Base-by-base conservation (phyloP, 1,139 yeast species). In the Protomyces lactucae-debilis region DNA sequence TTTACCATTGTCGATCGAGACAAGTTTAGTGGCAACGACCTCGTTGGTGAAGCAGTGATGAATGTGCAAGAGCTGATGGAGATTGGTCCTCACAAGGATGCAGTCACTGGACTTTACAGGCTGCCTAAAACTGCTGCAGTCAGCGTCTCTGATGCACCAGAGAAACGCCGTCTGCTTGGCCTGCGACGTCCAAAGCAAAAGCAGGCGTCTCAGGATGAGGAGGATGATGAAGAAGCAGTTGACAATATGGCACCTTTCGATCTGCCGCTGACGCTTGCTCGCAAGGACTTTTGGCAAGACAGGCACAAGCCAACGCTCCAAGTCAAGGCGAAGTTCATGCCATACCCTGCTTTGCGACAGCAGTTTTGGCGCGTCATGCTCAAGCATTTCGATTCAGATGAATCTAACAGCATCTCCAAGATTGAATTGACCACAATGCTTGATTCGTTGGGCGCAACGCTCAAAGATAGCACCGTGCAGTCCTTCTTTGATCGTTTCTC, bases 1-100 rank as follows among this genome's bases (percentile, higher is more conserved):
- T 85, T 93, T 70, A 81, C 85, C 35, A 85, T 93, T 1, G 77
- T 90, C 72, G 99, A 93, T 73, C 88, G 86, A 69, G 99, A 93
- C 73, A 82, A 85, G 52, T 82, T 92, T 67, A 85, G 97, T 0
- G 84, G 82, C 68, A 91, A 93, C 73, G 97, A 92, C 71, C 82
- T 85, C 63, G 90, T 93, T 4, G 97, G 95, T 1, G 79, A 78
- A 52, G 83, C 84, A 3, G 77, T 83, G 10, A 73, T 89, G 25
- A 79, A 84, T 0, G 75, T 87, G 61, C 71, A 75, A 10, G 85
- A 85, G 37, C 73, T 86, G 37, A 75, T 80, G 43, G 75, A 75
- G 16, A 68, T 72, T 28, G 75, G 78, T 2, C 76, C 78, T 2
- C 61, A 66, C 23, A 73, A 76, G 14, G 72, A 68, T 52, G 64